A percentile compares a stretch with the other conserved stretches of the same genome.
Evolutionary conservation across 768 basidiomycete genomes (phyloP).

Genomic region (Podaxis sp.): DNA sequence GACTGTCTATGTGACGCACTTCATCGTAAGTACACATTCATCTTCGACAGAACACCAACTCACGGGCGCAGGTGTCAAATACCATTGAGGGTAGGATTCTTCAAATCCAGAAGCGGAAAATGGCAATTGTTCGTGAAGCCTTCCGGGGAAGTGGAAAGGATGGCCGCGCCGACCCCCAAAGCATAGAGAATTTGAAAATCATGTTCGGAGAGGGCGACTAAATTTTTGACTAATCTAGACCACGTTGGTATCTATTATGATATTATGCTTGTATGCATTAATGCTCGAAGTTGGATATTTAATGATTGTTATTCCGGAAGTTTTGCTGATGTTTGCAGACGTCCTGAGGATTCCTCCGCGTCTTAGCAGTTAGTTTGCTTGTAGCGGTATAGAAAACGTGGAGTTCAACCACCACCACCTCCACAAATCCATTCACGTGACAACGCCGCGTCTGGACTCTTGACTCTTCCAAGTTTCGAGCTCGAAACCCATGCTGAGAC

Average conservation of each 20-base stretch:
- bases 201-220: conserved; percentile 60
- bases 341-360: no score
- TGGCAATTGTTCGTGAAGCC: conserved; percentile 82
- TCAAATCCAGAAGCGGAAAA: conserved; percentile 84
- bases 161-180: conserved; percentile 60
- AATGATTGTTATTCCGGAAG: no score
- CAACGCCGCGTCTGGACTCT: no score
- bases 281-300: background rate
- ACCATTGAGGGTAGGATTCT: conserved; percentile 82
- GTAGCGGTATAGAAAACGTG: no score
- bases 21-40: conserved; percentile 54
- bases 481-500: background rate
- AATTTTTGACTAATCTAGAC: background rate
- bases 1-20: conserved; percentile 82
- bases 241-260: background rate
- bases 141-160: conserved; percentile 54
- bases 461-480: no score
- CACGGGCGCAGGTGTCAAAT: conserved; percentile 49
- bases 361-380: no score
- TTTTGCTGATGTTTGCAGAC: no score
- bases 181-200: conserved; percentile 78
- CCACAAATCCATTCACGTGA: no score
- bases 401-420: no score
- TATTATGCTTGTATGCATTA: background rate
- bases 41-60: background rate